Evolutionary conservation across 1,284 basidiomycete genomes (phyloP), one percentile per base, ranked within the genome.

Genomic region (Stygiomarasmius scandens): DNA sequence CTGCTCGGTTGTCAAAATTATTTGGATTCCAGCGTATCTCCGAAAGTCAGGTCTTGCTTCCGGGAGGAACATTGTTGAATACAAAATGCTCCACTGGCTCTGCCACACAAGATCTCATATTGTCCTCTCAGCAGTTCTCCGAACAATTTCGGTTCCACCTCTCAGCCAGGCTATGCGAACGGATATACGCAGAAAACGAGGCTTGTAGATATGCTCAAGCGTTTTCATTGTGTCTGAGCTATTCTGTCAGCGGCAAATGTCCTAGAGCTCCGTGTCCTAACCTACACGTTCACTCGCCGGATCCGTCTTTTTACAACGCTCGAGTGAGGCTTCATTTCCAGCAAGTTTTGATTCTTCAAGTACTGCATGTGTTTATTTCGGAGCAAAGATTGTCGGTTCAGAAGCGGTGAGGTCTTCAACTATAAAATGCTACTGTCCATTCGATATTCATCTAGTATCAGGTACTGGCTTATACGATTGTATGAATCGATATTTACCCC

Each of bases 1-100:
- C 49, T 14, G 10, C 34, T 0, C 52, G 51, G 0, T 61, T 73
- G 23, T 67, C 58, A 36, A 69, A 61, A 45, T 32, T 80, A 0
- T 75, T 80, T 54, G 71, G 67, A 9, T 69, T 79, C 23, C 54
- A 49, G 8, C 59, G 62, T 3, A 51, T 66, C 14, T 69, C 27
- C 4, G 54, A 59, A 9, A 49, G 47, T 23, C 54, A 56, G 5
- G 19, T 59, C 16, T 20, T 45, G 14, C 48, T 58, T 11, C 19
- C 38, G 2, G 14, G n/a, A 11, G 55, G 54, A 23, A 57, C 48
- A 3, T 56, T 45, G 46, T 49, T 60, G 8, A 44, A 45, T 22
- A 24, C 10, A 8, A 12, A 32, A 32, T 6, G 29, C 12, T 10
- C 29, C 5, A 20, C n/a, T 14, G 24, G 19, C 19, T 14, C 29